Conservation (phyloP, 1,284 basidiomycete genomes). For the Athelia sp. region DNA sequence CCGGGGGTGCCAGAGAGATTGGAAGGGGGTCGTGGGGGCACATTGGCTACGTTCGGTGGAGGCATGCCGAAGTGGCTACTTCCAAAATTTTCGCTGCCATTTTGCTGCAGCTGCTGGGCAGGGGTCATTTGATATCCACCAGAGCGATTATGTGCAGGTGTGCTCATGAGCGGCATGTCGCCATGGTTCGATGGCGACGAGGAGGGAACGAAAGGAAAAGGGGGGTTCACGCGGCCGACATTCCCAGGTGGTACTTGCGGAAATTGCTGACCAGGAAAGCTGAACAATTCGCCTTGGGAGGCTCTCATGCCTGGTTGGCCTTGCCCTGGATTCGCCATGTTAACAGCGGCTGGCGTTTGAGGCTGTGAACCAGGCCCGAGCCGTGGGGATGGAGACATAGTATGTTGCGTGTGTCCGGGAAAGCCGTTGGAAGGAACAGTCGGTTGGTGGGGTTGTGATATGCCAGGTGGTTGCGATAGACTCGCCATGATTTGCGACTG, state of each 20-base stretch:
- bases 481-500: slow-evolving; percentile 18
- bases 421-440: slow-evolving; percentile 35
- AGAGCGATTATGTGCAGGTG: slow-evolving; percentile 22
- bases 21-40: slow-evolving; percentile 42
- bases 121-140: slow-evolving; percentile 48
- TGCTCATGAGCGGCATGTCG: slow-evolving; percentile 35
- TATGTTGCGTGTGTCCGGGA: slow-evolving; percentile 35
- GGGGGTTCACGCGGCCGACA: slow-evolving; percentile 30
- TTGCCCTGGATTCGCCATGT: slow-evolving; percentile 37
- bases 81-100: slow-evolving; percentile 21
- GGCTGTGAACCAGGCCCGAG: slow-evolving; percentile 35
- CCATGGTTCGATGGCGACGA: slow-evolving; percentile 38
- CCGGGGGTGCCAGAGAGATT: slow-evolving; percentile 22
- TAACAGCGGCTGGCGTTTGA: slow-evolving; percentile 32
- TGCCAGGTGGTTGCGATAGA: slow-evolving; percentile 30
- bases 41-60: slow-evolving; percentile 21
- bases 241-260: slow-evolving; percentile 24
- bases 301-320: slow-evolving; percentile 39
- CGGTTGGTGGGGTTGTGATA: slow-evolving; percentile 32
- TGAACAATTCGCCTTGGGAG: slow-evolving; percentile 36
- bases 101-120: slow-evolving; percentile 47
- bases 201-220: slow-evolving; percentile 37
- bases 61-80: slow-evolving; percentile 29
- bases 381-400: slow-evolving; percentile 41
- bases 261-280: slow-evolving; percentile 37